Conservation (phyloP, 768 basidiomycete genomes). For the Leucocoprinus leucothites region DNA sequence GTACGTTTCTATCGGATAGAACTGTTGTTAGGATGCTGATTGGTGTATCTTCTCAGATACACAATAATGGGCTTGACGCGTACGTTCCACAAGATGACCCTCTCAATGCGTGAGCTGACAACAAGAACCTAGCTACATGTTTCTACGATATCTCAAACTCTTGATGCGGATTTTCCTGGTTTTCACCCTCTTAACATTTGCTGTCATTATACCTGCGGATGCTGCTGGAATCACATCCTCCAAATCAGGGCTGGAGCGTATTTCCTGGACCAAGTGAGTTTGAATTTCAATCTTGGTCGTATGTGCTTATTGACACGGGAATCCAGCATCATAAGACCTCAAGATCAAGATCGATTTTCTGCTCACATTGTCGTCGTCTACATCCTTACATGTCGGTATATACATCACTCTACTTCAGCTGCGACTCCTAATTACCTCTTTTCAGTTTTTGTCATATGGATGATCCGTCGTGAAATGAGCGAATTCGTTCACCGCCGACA, state of each 20-base stretch:
- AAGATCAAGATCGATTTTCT: constrained; percentile 42
- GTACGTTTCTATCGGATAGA: constrained; percentile 25
- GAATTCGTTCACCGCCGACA: constrained; percentile 55
- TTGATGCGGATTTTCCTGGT: constrained; percentile 54
- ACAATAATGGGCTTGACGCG: constrained; percentile 66
- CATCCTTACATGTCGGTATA: constrained; percentile 41
- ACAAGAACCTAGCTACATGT: constrained; percentile 38
- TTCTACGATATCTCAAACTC: constrained; percentile 61
- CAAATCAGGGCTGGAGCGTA: constrained; percentile 34
- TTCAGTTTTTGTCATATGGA: constrained; percentile 56
- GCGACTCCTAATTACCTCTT: constrained; percentile 1
- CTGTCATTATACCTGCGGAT: constrained; percentile 58
- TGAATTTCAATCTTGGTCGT: neutral
- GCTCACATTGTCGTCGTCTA: constrained; percentile 58
- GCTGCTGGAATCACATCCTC: constrained; percentile 36
- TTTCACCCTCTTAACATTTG: constrained; percentile 58
- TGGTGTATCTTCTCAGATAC: constrained; percentile 31
- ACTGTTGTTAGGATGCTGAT: neutral
- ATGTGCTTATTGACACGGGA: neutral
- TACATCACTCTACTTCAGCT: constrained; percentile 1
- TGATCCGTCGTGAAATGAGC: constrained; percentile 56
- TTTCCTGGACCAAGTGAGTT: constrained; percentile 51
- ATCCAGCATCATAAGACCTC: constrained; percentile 32
- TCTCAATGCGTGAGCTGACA: neutral
- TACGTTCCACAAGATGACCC: constrained; percentile 35